phyloP scores from a whole-genome alignment of 306 rosid species.

The Pyrus pyrifolia region DNA sequence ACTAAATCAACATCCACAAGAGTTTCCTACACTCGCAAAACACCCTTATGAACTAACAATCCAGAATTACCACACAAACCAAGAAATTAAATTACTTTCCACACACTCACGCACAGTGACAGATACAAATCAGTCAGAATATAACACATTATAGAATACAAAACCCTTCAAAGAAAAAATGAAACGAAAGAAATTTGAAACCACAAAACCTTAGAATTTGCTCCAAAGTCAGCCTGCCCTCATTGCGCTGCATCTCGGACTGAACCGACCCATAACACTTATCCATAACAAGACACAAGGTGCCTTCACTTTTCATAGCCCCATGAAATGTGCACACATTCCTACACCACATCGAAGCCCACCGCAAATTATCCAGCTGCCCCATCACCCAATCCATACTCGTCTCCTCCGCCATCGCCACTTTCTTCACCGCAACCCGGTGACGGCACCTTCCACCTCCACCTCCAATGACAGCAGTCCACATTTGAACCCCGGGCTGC shows the following conservation, averaged over 20 bases:
- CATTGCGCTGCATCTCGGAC: conserved; percentile 87
- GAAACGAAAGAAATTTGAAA: background rate
- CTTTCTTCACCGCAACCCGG: conserved; percentile 79
- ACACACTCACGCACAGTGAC: background rate
- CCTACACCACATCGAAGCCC: conserved; percentile 97
- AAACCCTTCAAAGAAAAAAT: background rate
- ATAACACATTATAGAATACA: background rate
- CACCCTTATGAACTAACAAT: background rate
- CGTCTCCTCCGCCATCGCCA: conserved; percentile 45
- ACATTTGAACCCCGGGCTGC: conserved; percentile 73
- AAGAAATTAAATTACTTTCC: background rate
- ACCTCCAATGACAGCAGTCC: conserved; percentile 65
- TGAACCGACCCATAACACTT: conserved; percentile 83
- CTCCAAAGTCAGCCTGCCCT: conserved; percentile 96
- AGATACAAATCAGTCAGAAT: background rate
- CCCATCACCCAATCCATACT: conserved; percentile 82
- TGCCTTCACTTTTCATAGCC: conserved; percentile 59
- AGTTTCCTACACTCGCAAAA: background rate
- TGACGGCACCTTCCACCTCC: conserved; percentile 68
- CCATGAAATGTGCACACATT: conserved; percentile 97
- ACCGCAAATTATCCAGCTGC: conserved; percentile 71
- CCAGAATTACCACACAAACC: background rate
- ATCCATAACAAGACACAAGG: conserved; percentile 84
- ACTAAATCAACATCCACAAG: conserved; percentile 10
- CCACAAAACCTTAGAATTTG: conserved; percentile 79